phyloP scores from a whole-genome alignment of 768 basidiomycete species.

The Crucibulum laeve region DNA sequence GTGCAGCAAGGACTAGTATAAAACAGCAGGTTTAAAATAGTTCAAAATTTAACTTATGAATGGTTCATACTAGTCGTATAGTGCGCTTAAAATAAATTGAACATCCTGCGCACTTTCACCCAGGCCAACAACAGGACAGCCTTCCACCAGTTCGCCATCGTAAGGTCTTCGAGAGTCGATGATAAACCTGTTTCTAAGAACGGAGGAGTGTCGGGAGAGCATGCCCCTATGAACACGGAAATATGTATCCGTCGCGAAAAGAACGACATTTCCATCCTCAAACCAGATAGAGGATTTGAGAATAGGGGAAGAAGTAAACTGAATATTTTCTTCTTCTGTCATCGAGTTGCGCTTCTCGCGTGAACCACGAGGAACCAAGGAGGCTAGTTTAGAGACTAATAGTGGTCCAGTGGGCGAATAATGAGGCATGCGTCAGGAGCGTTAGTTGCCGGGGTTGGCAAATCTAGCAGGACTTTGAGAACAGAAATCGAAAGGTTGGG shows the following conservation, averaged over 20 bases:
- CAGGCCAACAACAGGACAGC: background rate
- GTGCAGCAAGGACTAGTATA: too few relatives aligned
- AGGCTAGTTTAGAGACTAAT: too few relatives aligned
- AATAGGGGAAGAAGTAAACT: background rate
- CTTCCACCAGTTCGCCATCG: background rate
- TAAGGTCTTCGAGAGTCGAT: background rate
- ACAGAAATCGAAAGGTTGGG: too few relatives aligned
- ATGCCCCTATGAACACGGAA: background rate
- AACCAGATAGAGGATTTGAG: background rate
- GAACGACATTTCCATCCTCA: background rate
- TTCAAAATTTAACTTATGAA: too few relatives aligned
- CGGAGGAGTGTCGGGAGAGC: background rate
- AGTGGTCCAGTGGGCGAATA: too few relatives aligned
- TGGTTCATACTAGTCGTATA: too few relatives aligned
- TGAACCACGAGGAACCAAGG: too few relatives aligned
- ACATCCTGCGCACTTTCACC: background rate
- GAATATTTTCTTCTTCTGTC: background rate
- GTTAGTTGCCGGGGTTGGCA: too few relatives aligned
- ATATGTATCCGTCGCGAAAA: background rate
- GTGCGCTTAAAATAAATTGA: background rate
- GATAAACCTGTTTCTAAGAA: background rate
- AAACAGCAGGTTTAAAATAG: too few relatives aligned
- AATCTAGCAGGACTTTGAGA: too few relatives aligned
- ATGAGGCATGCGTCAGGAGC: too few relatives aligned
- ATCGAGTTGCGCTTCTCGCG: too few relatives aligned